Evolutionary conservation across 768 basidiomycete species (phyloP), one percentile per base, ranked within the genome.

Genomic region (Tremella fuciformis): DNA sequence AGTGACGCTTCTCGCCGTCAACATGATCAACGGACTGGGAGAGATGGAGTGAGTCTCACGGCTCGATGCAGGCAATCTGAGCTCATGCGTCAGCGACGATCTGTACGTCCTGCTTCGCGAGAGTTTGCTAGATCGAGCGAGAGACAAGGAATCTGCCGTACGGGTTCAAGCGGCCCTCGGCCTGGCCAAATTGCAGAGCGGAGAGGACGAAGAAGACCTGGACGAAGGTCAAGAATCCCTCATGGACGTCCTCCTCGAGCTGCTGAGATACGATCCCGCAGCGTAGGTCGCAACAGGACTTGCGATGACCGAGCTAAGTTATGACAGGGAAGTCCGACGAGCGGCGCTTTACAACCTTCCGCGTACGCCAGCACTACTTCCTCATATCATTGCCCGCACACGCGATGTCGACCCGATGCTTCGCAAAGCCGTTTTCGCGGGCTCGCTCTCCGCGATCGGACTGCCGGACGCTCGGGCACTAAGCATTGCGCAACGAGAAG

Each of bases 91-190:
- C 70, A 97, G 93, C 60, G 88, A 89, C 72, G 87, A 88, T 16
- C 78, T 88, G 13, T 97, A 88, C 69, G 77, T 75, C 4, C 60
- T 78, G 0, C 82, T 97, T 1, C 84, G 86, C 26, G 62, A 78
- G 0, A 80, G 83, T 0, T 82, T 96, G 2, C 76, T 93, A 21
- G 87, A 85, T 2, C 83, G 94, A 22, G 76, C 87, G 11, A 78
- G 81, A 13, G 93, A 96, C 79, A 93, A 86, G 75, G 94, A 97
- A 69, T 68, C 82, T 0, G 71, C 79, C 19, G 83, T 97, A 13
- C 84, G 94, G 15, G 81, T 87, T 0, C 89, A 91, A 70, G 90
- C 89, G 4, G 84, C 86, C 8, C 81, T 88, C 25, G 88, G 88
- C 0, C 82, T 97, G 2, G 84, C 87, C 7, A 89, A 87, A 66